Evolutionary conservation across 305 asterid genomes (phyloP).

Genomic region (Fraxinus angustifolia): DNA sequence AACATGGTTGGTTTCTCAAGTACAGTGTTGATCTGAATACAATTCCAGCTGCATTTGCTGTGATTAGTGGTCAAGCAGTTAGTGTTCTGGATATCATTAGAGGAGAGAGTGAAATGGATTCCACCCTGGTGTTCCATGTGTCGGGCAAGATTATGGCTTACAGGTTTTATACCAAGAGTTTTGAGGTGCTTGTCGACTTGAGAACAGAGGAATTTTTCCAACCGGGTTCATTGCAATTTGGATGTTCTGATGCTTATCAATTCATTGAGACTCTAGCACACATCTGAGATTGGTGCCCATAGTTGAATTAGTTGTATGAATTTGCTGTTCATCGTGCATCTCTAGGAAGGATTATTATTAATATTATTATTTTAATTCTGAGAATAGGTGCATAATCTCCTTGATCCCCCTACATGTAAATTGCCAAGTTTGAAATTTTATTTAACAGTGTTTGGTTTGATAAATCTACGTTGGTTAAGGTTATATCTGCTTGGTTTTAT

Average conservation of each 20-base stretch:
- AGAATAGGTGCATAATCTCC: background rate
- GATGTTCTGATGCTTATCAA: slow-evolving; percentile 8
- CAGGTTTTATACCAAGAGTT: slow-evolving; percentile 7
- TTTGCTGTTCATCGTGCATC: background rate
- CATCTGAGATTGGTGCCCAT: background rate
- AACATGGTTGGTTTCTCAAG: background rate
- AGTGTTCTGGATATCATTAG: slow-evolving; percentile 17
- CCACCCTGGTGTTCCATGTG: slow-evolving; percentile 19
- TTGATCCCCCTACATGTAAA: background rate
- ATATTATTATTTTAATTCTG: background rate
- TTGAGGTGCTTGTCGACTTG: slow-evolving; percentile 17
- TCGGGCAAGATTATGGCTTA: slow-evolving; percentile 19
- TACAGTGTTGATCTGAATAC: background rate
- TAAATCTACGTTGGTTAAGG: background rate
- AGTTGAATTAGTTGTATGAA: background rate
- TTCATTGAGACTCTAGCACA: slow-evolving; percentile 19
- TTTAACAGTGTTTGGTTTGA: background rate
- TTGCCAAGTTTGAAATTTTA: background rate
- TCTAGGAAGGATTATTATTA: background rate
- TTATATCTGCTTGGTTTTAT: background rate
- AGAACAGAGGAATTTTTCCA: background rate
- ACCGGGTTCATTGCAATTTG: slow-evolving; percentile 9
- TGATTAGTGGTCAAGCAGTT: background rate
- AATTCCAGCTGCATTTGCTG: background rate
- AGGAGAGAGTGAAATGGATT: slow-evolving; percentile 10